Conservation (phyloP, 75 land plant species). For the Sequoia sempervirens region DNA sequence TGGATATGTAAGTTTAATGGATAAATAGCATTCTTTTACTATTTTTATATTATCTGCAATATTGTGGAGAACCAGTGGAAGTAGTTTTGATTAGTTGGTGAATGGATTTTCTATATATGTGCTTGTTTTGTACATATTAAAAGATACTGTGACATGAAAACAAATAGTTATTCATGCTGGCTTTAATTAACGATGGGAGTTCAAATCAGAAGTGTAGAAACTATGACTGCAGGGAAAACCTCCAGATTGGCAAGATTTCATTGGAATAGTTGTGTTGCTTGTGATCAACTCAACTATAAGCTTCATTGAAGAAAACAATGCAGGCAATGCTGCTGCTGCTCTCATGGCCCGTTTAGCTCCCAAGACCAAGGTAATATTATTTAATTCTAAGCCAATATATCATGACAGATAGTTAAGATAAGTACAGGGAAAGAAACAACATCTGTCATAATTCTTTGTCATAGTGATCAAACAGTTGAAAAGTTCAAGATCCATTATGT, state of each 20-base stretch:
- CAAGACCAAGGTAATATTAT: slow-evolving; percentile 44
- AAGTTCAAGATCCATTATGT: too few relatives aligned
- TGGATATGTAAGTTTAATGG: slow-evolving; percentile 14
- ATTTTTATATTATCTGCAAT: too few relatives aligned
- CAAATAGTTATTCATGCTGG: too few relatives aligned
- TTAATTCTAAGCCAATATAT: too few relatives aligned
- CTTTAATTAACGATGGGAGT: neutral
- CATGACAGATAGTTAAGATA: too few relatives aligned
- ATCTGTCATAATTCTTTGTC: too few relatives aligned
- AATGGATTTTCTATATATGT: neutral
- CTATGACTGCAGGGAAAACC: slow-evolving; percentile 30
- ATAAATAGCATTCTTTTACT: neutral
- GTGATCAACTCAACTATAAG: slow-evolving; percentile 64
- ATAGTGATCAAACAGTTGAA: too few relatives aligned
- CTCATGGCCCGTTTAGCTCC: slow-evolving; percentile 69
- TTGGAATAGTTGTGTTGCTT: slow-evolving; percentile 54
- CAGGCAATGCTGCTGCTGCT: slow-evolving; percentile 67
- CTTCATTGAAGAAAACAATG: slow-evolving; percentile 69
- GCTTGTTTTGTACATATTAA: neutral
- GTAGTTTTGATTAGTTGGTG: too few relatives aligned
- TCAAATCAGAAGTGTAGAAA: neutral
- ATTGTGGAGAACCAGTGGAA: too few relatives aligned
- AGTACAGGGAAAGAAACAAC: too few relatives aligned
- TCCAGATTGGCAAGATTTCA: slow-evolving; percentile 60
- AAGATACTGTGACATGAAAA: too few relatives aligned